Evolutionary conservation across 1,284 basidiomycete species (phyloP).

Genomic region (Leccinum subatratum): DNA sequence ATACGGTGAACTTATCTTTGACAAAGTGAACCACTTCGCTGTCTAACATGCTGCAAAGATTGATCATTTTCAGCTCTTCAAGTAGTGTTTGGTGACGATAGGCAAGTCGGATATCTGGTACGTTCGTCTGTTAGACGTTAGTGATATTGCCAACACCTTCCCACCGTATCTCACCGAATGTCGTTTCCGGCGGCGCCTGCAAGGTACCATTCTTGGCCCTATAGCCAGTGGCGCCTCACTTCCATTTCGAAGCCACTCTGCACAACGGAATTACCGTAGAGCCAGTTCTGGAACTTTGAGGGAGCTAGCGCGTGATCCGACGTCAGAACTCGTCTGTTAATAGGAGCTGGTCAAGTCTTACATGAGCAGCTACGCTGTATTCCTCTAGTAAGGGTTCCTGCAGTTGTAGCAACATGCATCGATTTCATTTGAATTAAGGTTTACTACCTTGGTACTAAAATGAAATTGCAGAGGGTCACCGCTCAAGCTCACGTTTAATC

Average conservation of each 20-base stretch:
- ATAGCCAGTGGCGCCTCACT: conserved; percentile 92
- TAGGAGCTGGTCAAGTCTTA: conserved; percentile 35
- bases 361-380: conserved; percentile 96
- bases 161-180: conserved; percentile 54
- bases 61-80: conserved; percentile 79
- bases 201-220: conserved; percentile 81
- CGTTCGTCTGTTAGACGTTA: conserved; percentile 67
- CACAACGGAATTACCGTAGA: conserved; percentile 79
- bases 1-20: background rate
- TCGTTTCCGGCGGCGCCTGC: conserved; percentile 87
- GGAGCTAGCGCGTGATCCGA: conserved; percentile 39
- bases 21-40: conserved; percentile 7
- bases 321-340: background rate
- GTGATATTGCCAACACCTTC: conserved; percentile 12
- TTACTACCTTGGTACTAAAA: conserved; percentile 74
- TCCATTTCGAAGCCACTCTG: conserved; percentile 99
- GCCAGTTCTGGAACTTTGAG: conserved; percentile 86
- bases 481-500: conserved; percentile 93
- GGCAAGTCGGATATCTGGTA: conserved; percentile 83
- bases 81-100: conserved; percentile 87
- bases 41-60: conserved; percentile 15
- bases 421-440: conserved; percentile 1
- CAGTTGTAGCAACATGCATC: background rate
- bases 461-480: conserved; percentile 96
- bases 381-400: conserved; percentile 95